Conservation (phyloP, 306 rosid genomes). For the Vicia sativa region DNA sequence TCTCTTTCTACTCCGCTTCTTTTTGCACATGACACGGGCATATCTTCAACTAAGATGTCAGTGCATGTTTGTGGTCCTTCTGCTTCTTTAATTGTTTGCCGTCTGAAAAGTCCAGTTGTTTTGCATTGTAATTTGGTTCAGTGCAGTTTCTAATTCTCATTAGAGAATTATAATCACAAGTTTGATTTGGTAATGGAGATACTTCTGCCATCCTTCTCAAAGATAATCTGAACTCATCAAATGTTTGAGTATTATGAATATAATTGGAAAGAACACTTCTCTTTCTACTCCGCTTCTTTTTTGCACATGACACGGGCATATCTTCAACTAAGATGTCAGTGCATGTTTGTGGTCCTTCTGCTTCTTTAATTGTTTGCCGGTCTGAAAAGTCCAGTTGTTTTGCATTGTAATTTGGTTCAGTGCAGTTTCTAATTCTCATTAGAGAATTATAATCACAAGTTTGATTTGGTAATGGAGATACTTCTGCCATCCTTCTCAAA, state of each 20-base stretch:
- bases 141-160: slow-evolving; percentile 38
- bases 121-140: slow-evolving; percentile 42
- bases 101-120: slow-evolving; percentile 33
- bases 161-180: slow-evolving; percentile 43
- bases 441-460: slow-evolving; percentile 44
- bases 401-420: slow-evolving; percentile 42
- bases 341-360: slow-evolving; percentile 44
- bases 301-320: slow-evolving; percentile 45
- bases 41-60: slow-evolving; percentile 42
- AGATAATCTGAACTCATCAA: slow-evolving; percentile 37
- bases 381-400: slow-evolving; percentile 34
- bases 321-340: slow-evolving; percentile 43
- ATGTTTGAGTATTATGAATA: slow-evolving; percentile 40
- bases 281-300: slow-evolving; percentile 58
- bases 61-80: slow-evolving; percentile 44
- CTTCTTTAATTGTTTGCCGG: slow-evolving; percentile 37
- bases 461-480: slow-evolving; percentile 48
- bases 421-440: slow-evolving; percentile 38
- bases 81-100: slow-evolving; percentile 36
- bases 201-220: slow-evolving; percentile 50
- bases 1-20: slow-evolving; percentile 57
- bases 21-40: slow-evolving; percentile 49
- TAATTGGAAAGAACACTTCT: slow-evolving; percentile 34
- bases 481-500: slow-evolving; percentile 49
- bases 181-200: slow-evolving; percentile 47